Conservation (phyloP, 768 basidiomycete genomes). For the Russula virescens region DNA sequence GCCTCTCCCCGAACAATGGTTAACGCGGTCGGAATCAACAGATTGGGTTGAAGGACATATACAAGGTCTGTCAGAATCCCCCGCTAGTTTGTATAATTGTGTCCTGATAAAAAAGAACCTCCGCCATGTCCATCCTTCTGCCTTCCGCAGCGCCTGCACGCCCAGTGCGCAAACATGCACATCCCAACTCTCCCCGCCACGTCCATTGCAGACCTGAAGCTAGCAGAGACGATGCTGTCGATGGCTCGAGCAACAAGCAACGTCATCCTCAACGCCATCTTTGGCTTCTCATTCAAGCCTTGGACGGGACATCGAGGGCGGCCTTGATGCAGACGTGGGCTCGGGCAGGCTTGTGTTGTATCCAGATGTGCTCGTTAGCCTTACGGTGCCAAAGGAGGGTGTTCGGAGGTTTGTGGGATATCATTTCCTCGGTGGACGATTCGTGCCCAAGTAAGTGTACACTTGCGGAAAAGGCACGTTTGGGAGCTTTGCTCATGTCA, state of each 20-base stretch:
- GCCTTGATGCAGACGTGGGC: slow-evolving; percentile 33
- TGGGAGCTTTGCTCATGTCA: no score
- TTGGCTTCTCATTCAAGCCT: slow-evolving; percentile 97
- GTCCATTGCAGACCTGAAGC: slow-evolving; percentile 36
- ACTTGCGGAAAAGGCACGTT: no score
- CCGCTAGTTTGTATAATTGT: no score
- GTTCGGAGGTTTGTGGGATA: slow-evolving; percentile 68
- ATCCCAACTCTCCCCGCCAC: slow-evolving; percentile 58
- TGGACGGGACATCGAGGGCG: slow-evolving; percentile 91
- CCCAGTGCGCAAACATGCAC: slow-evolving; percentile 83
- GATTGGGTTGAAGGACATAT: slow-evolving; percentile 92
- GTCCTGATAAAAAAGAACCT: no score
- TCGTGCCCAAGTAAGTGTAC: slow-evolving; percentile 71
- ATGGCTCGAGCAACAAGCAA: slow-evolving; percentile 55
- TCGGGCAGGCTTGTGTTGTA: slow-evolving; percentile 48
- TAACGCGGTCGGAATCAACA: slow-evolving; percentile 28
- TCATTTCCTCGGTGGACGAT: slow-evolving; percentile 93
- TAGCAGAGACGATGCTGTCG: slow-evolving; percentile 36
- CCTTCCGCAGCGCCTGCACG: slow-evolving; percentile 58
- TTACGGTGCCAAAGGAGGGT: slow-evolving; percentile 94
- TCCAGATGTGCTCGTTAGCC: slow-evolving; percentile 77
- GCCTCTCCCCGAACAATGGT: background rate
- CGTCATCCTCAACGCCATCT: slow-evolving; percentile 91
- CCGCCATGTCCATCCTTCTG: no score
- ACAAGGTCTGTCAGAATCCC: slow-evolving; percentile 47